Conservation (phyloP, 2,329 filamentous ascomycete genomes). For the Hymenoscyphus infarciens region DNA sequence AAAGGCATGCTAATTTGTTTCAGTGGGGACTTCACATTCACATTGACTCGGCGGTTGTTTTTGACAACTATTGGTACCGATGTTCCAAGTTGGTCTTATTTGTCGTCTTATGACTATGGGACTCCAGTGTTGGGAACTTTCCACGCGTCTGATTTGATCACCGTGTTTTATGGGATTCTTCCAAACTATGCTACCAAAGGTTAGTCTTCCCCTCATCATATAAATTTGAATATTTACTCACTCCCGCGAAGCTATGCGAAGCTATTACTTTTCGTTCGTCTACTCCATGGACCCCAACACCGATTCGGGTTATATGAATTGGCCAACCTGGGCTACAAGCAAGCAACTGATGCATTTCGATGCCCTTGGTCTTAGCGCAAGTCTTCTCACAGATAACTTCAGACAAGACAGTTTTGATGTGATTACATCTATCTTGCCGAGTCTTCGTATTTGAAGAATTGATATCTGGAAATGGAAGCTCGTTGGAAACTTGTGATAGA, state of each 20-base stretch:
- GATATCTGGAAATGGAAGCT: not conserved
- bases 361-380: constrained; percentile 35
- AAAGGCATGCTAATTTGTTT: too few species aligned
- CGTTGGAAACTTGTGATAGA: not conserved
- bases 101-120: constrained; percentile 68
- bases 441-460: constrained; percentile 23
- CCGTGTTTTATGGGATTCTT: constrained; percentile 52
- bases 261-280: constrained; percentile 71
- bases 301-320: constrained; percentile 35
- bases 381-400: constrained; percentile 47
- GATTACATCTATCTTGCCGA: constrained; percentile 33
- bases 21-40: constrained; percentile 69
- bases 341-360: constrained; percentile 51
- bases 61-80: constrained; percentile 45
- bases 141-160: constrained; percentile 66
- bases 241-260: constrained; percentile 45
- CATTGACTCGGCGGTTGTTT: constrained; percentile 63
- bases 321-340: constrained; percentile 51
- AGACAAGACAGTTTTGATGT: constrained; percentile 43
- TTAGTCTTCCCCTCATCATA: not conserved
- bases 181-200: constrained; percentile 48
- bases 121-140: constrained; percentile 72
- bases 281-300: constrained; percentile 67
- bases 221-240: constrained; percentile 8
- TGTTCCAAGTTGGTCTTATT: constrained; percentile 71